Evolutionary conservation across 2,329 filamentous ascomycete species (phyloP), one percentile per base, ranked within the genome.

Genomic region (Xylaria sp.): DNA sequence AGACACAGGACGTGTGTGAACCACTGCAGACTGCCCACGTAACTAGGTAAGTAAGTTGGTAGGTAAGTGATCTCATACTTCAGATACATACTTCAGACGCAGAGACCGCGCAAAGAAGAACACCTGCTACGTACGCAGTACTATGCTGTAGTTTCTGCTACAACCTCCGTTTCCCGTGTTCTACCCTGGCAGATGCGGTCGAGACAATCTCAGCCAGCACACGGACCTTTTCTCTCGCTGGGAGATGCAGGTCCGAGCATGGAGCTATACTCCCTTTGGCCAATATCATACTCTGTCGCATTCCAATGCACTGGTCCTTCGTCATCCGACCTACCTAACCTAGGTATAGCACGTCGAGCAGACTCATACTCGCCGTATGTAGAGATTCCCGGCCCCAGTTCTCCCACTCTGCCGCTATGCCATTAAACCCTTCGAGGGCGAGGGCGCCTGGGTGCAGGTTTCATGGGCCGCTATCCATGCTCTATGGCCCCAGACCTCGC

Each of bases 361-460:
- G n/a, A n/a, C 24, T 49, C 48, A 51, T 56, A 50, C 40, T 50
- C 59, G 55, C 58, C 43, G n/a, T 60, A 58, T 54, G 51, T 56
- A 48, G 43, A 54, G 50, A 51, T 58, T 54, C 47, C 40, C 57
- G 54, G 49, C 40, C 50, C 44, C 58, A 58, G 55, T 52, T 59
- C 53, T 50, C 54, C 58, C 59, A 57, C n/a, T n/a, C n/a, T n/a
- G 54, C 63, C 59, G 58, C 56, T 57, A 59, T 59, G 52, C 56
- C 57, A 57, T 48, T 50, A 54, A 52, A 58, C 38, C 56, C 47
- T 60, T 49, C 52, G 56, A 60, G 61, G 61, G 61, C 52, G 56
- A 60, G 61, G 61, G 61, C 64, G 59, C 60, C 60, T 60, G 56
- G 61, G 61, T 62, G 64, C 63, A 65, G 68, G 70, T 72, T 73